A percentile compares a stretch with the other conserved stretches of the same genome.
Evolutionary conservation across 129 eudicot species (phyloP).

Genomic region (Gnaphalium uliginosum): DNA sequence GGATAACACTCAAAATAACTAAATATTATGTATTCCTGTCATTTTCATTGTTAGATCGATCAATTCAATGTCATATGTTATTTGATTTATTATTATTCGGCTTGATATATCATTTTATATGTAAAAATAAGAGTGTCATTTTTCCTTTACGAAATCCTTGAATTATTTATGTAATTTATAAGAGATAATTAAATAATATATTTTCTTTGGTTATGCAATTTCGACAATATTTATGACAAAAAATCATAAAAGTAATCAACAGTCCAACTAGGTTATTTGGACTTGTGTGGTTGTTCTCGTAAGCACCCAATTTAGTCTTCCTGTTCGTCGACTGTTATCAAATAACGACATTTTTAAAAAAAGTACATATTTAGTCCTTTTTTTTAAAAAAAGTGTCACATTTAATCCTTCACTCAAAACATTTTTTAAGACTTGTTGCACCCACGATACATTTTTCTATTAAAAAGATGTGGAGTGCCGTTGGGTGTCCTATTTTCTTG

Average conservation of each 20-base stretch:
- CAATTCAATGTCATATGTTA: not conserved
- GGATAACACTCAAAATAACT: not conserved
- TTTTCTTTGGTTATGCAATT: not conserved
- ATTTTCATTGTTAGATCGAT: not conserved
- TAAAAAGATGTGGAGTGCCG: not conserved
- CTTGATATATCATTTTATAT: not conserved
- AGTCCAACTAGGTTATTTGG: not conserved
- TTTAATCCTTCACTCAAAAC: not conserved
- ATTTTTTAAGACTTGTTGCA: not conserved
- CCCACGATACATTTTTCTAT: too few relatives aligned
- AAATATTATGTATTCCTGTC: not conserved
- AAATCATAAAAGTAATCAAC: not conserved
- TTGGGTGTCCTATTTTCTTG: conserved; percentile 14
- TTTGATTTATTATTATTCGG: conserved; percentile 3
- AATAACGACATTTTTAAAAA: not conserved
- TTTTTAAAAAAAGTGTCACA: not conserved
- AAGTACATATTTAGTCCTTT: not conserved
- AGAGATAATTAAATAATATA: not conserved
- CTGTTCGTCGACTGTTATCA: not conserved
- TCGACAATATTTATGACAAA: conserved; percentile 8
- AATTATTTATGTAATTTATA: not conserved
- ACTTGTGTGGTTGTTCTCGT: not conserved
- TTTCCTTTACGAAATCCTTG: not conserved
- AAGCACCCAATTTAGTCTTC: conserved; percentile 9
- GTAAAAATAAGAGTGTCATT: not conserved